Base-by-base conservation (phyloP, 805 yeast species). In the Ogataea angusta region DNA sequence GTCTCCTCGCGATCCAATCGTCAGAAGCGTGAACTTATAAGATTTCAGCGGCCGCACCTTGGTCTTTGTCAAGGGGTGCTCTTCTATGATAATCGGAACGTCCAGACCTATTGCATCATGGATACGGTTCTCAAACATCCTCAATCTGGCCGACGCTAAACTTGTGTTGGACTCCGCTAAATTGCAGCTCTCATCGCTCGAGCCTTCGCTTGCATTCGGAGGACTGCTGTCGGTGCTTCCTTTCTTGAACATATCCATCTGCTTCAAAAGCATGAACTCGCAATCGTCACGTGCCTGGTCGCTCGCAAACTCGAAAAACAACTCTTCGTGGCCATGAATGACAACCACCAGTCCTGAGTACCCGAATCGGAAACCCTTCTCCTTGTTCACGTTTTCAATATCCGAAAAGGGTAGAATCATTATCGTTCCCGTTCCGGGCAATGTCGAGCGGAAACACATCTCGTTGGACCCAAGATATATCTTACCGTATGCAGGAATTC, bases 1-100 rank as follows among this genome's bases (percentile, higher is more conserved):
- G 63, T 91, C 98, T 24, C 98, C 98, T 43, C 98, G 72, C 0
- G 96, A 88, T 0, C 98, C 98, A 53, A 91, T 91, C 0, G 97
- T 91, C 43, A 91, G 63, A 34, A 88, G 65, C 0, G 85, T 81
- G 54, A 90, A 75, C 21, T 72, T 73, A 51, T 73, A 74, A 2
- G 78, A 62, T 36, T 75, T 70, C 1, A 69, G 56, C 0, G 95
- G 85, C 42, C 67, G 70, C 23, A 78, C 64, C 33, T 68, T 60
- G 1, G 61, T 51, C 19, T 52, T 49, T 10, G 49, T 43, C 12
- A 52, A 38, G 0, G 86, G 85, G 34, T 78, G 76, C 35, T 80
- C 84, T 51, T 82, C 89, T 35, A 84, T 62, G 17, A 85, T 72
- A 10, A 85, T 68, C 0, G 93, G 93, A 15, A 83, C 70, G 47